Conservation (phyloP, 805 yeast genomes). For the Wickerhamomyces ciferrii region DNA sequence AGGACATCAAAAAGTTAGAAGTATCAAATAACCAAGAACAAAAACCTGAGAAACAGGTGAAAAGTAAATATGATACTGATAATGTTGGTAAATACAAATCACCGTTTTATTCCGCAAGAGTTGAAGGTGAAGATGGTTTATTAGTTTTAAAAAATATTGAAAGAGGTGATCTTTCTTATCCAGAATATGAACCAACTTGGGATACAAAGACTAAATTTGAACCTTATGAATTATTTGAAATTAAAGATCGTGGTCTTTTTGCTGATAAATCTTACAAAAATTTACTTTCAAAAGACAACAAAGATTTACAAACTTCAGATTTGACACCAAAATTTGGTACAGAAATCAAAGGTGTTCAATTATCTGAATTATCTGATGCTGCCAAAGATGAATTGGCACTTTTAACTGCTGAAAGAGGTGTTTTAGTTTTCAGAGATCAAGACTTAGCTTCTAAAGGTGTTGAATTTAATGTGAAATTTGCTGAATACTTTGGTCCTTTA, state of each 20-base stretch:
- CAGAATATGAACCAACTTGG: constrained; percentile 24
- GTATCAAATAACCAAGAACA: background rate
- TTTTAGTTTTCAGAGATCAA: constrained; percentile 43
- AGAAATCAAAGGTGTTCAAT: constrained; percentile 53
- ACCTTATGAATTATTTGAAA: constrained; percentile 10
- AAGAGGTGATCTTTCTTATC: constrained; percentile 12
- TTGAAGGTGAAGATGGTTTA: background rate
- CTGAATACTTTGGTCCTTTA: constrained; percentile 38
- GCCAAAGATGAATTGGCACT: constrained; percentile 66
- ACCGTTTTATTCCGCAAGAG: background rate
- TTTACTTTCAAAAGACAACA: constrained; percentile 16
- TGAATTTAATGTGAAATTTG: constrained; percentile 35
- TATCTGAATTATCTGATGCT: constrained; percentile 41
- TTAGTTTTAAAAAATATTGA: background rate
- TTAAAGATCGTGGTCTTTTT: constrained; percentile 12
- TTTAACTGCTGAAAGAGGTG: constrained; percentile 39
- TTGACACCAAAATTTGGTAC: constrained; percentile 67
- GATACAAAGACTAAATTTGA: constrained; percentile 13
- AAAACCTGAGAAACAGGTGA: too few relatives aligned
- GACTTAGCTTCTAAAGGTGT: constrained; percentile 40
- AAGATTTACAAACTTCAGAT: constrained; percentile 24
- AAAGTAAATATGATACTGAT: background rate
- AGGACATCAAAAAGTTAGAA: background rate
- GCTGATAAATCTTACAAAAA: constrained; percentile 15
- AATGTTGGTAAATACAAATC: background rate